These are phyloP conservation scores for Cryptococcus amylolentus DNA, from an alignment of 1,284 basidiomycete genomes.

Conservation along the genomic window DNA sequence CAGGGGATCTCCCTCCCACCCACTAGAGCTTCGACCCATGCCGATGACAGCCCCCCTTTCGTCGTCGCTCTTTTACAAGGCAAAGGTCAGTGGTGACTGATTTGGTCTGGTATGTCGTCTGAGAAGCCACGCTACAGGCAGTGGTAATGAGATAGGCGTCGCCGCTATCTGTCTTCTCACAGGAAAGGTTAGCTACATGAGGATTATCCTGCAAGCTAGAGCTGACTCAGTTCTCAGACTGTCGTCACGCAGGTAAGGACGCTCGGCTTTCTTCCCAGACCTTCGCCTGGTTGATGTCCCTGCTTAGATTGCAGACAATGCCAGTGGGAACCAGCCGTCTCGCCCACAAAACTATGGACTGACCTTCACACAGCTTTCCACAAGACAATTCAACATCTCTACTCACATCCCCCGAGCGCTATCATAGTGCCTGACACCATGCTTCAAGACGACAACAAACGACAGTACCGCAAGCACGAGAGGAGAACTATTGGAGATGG, in stretches of 20 bases:
- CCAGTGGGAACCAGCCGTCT: conserved; percentile 47
- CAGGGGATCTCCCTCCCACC: background rate
- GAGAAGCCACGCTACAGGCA: conserved; percentile 40
- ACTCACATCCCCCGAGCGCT: conserved; percentile 65
- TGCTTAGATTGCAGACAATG: conserved; percentile 68
- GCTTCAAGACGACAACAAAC: conserved; percentile 36
- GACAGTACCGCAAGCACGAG: background rate
- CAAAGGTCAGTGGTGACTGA: conserved; percentile 9
- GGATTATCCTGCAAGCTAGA: conserved; percentile 7
- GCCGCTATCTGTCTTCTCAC: conserved; percentile 78
- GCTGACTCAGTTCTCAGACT: conserved; percentile 14
- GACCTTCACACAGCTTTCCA: conserved; percentile 58
- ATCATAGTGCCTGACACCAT: conserved; percentile 78
- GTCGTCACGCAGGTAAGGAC: conserved; percentile 27
- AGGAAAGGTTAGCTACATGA: conserved; percentile 61
- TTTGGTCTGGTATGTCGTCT: background rate
- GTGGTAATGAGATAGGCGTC: conserved; percentile 76
- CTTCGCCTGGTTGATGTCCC: background rate
- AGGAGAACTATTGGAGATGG: conserved; percentile 28
- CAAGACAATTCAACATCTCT: conserved; percentile 81
- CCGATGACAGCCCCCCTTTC: background rate
- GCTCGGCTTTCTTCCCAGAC: background rate
- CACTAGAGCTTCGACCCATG: conserved; percentile 5
- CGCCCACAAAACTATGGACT: background rate
- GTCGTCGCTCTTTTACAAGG: conserved; percentile 8